These are phyloP conservation scores for Scedosporium apiospermum DNA, from an alignment of 2,329 filamentous ascomycete species.

Conservation along the genomic window DNA sequence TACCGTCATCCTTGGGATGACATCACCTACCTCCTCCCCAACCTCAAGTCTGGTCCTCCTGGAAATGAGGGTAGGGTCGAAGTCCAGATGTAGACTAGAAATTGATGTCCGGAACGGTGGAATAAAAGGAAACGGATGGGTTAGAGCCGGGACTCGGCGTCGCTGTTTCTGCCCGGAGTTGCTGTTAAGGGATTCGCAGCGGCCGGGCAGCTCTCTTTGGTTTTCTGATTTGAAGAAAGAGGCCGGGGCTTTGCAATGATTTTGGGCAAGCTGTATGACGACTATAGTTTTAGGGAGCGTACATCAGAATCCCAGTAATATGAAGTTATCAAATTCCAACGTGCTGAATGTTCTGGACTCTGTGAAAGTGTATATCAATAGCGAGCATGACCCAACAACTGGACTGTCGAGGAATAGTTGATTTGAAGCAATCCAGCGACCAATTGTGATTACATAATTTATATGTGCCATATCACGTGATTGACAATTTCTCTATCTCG, in stretches of 20 bases:
- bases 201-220: constrained; percentile 1
- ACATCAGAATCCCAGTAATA: constrained; percentile 4
- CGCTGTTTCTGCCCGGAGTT: not conserved
- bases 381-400: too few relatives aligned
- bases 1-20: constrained; percentile 99
- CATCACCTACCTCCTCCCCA: constrained; percentile 89
- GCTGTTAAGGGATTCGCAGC: not conserved
- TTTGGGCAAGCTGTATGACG: constrained; percentile 4
- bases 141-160: constrained; percentile 1
- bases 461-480: too few relatives aligned
- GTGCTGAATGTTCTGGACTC: not conserved
- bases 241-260: not conserved
- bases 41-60: constrained; percentile 58
- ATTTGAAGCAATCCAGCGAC: too few relatives aligned
- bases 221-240: not conserved
- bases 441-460: too few relatives aligned
- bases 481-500: too few relatives aligned
- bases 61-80: constrained; percentile 82
- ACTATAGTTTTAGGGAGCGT: constrained; percentile 6
- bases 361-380: too few relatives aligned
- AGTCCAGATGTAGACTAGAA: constrained; percentile 57
- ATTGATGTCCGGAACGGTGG: not conserved
- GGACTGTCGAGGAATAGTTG: too few relatives aligned
- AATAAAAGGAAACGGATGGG: not conserved
- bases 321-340: not conserved